These are phyloP conservation scores for Rhizopogon sp. DNA, from an alignment of 768 basidiomycete genomes.

Conservation along the genomic window DNA sequence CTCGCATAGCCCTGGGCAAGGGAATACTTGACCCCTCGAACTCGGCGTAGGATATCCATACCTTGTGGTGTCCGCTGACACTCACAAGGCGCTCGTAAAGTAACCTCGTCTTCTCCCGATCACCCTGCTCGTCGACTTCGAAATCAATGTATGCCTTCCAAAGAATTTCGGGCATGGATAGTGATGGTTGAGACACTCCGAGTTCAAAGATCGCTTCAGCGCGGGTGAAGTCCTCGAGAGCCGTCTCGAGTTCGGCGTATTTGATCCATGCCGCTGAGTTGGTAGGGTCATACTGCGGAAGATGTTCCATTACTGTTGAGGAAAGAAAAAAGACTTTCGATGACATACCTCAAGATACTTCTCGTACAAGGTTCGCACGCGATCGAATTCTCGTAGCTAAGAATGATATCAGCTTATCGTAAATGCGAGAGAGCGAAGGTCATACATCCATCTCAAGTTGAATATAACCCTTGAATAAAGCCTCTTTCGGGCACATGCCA, in stretches of 20 bases:
- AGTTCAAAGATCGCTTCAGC: constrained; percentile 94
- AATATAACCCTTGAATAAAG: constrained; percentile 93
- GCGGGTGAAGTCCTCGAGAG: constrained; percentile 81
- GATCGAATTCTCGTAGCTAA: constrained; percentile 91
- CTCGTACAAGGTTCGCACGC: constrained; percentile 86
- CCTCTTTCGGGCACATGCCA: constrained; percentile 95
- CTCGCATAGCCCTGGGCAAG: constrained; percentile 55
- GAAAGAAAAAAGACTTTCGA: background rate
- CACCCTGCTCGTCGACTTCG: constrained; percentile 85
- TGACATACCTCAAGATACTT: constrained; percentile 83
- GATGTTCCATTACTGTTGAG: background rate
- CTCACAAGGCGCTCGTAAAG: constrained; percentile 85
- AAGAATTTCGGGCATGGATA: constrained; percentile 92
- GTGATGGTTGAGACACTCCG: constrained; percentile 72
- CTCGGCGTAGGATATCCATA: constrained; percentile 93
- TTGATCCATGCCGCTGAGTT: constrained; percentile 96
- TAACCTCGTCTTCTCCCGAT: constrained; percentile 76
- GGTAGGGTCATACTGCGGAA: constrained; percentile 70
- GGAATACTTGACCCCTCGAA: constrained; percentile 84
- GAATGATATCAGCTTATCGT: constrained; percentile 6
- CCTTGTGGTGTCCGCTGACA: constrained; percentile 91
- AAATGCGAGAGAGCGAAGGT: constrained; percentile 1
- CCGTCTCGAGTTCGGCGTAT: constrained; percentile 87
- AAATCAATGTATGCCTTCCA: constrained; percentile 98
- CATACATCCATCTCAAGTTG: constrained; percentile 86